phyloP scores from a whole-genome alignment of 2,329 filamentous ascomycete genomes.

The Alternaria dauci region DNA sequence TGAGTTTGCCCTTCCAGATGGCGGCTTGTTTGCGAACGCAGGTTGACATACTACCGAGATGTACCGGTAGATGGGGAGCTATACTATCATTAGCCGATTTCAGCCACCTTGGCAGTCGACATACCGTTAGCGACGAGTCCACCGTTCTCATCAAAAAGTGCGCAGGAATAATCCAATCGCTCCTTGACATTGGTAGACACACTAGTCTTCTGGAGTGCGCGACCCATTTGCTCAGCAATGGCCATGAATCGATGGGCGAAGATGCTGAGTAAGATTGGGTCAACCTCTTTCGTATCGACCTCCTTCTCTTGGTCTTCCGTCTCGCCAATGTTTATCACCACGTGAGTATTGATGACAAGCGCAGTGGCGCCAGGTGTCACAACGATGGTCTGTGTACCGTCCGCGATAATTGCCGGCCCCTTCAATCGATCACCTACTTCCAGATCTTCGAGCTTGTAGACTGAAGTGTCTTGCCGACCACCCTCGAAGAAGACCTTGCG shows the following conservation, averaged over 20 bases:
- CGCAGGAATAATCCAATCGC: conserved; percentile 82
- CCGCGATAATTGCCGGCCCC: conserved; percentile 86
- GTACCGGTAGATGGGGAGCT: conserved; percentile 81
- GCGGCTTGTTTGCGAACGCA: conserved; percentile 80
- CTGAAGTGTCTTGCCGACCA: conserved; percentile 77
- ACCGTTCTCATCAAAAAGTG: conserved; percentile 78
- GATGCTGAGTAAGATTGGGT: conserved; percentile 79
- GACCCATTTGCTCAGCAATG: conserved; percentile 85
- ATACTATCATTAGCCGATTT: conserved; percentile 14
- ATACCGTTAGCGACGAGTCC: conserved; percentile 76
- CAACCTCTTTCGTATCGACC: conserved; percentile 65
- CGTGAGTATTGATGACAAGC: conserved; percentile 82
- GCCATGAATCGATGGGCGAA: conserved; percentile 87
- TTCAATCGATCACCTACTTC: conserved; percentile 74
- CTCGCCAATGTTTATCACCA: conserved; percentile 83
- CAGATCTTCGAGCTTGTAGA: conserved; percentile 83
- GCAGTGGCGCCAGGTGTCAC: conserved; percentile 81
- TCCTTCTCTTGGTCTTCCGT: conserved; percentile 59
- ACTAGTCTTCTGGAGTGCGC: conserved; percentile 79
- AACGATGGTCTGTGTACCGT: conserved; percentile 90
- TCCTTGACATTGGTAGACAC: conserved; percentile 85
- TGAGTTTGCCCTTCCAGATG: conserved; percentile 80
- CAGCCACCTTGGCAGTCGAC: not conserved
- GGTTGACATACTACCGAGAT: conserved; percentile 85
- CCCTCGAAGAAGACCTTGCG: conserved; percentile 85